Conservation (phyloP, 768 basidiomycete genomes). For the Fibroporia radiculosa region DNA sequence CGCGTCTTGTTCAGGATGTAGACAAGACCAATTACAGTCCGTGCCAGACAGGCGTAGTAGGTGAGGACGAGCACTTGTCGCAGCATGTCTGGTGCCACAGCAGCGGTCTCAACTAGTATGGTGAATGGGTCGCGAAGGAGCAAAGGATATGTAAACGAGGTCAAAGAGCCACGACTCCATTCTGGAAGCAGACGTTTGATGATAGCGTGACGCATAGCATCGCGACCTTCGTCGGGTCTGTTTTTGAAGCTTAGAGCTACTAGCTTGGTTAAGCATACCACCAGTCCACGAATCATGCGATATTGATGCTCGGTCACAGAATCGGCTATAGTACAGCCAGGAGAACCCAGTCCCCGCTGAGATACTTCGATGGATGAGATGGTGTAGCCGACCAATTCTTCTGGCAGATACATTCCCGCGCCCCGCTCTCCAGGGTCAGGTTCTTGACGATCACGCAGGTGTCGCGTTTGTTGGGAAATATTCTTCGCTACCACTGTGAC, state of each 20-base stretch:
- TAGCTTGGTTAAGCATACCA: slow-evolving; percentile 61
- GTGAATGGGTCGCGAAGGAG: slow-evolving; percentile 88
- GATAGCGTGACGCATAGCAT: slow-evolving; percentile 75
- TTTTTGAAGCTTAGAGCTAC: slow-evolving; percentile 62
- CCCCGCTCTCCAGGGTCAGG: slow-evolving; percentile 71
- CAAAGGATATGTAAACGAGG: slow-evolving; percentile 77
- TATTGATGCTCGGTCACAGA: slow-evolving; percentile 70
- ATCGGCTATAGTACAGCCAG: slow-evolving; percentile 55
- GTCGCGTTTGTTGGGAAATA: slow-evolving; percentile 77
- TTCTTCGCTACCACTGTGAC: slow-evolving; percentile 72
- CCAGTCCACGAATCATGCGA: slow-evolving; percentile 69
- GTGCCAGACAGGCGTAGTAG: slow-evolving; percentile 86
- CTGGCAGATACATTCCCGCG: slow-evolving; percentile 82
- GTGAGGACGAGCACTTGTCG: slow-evolving; percentile 81
- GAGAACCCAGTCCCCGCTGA: slow-evolving; percentile 54
- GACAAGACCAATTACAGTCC: slow-evolving; percentile 80
- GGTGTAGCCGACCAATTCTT: slow-evolving; percentile 87
- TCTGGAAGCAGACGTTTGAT: slow-evolving; percentile 87
- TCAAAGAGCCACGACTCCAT: slow-evolving; percentile 82
- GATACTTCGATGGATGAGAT: slow-evolving; percentile 75
- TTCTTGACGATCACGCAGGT: slow-evolving; percentile 70
- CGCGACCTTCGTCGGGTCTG: slow-evolving; percentile 65
- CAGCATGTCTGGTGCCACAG: slow-evolving; percentile 83
- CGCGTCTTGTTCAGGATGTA: slow-evolving; percentile 71
- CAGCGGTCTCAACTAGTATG: slow-evolving; percentile 83